Percentiles rank a stretch among this genome's conserved stretches.
Conservation (phyloP, 352 stramenopile species). For the Phytopythium kandeliae region DNA sequence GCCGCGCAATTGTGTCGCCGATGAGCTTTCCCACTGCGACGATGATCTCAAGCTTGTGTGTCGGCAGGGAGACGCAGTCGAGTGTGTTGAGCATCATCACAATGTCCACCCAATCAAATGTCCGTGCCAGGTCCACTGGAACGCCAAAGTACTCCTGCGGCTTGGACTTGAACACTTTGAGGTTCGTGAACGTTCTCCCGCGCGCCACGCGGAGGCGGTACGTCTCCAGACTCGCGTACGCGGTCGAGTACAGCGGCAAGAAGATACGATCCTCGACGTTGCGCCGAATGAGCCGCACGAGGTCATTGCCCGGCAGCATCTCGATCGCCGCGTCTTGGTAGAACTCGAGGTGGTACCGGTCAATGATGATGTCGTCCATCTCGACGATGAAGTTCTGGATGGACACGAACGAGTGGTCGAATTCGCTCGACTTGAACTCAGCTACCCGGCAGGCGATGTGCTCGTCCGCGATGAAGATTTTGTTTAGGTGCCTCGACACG, state of each 20-base stretch:
- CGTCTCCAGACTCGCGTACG: constrained; percentile 56
- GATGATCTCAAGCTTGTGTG: constrained; percentile 81
- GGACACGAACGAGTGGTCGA: constrained; percentile 37
- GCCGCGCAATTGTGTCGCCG: constrained; percentile 37
- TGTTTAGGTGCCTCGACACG: constrained; percentile 65
- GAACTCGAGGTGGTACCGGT: constrained; percentile 52
- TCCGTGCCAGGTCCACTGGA: constrained; percentile 42
- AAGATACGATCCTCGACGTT: constrained; percentile 82
- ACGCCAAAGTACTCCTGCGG: constrained; percentile 58
- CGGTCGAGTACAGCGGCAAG: constrained; percentile 39
- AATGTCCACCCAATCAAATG: constrained; percentile 53
- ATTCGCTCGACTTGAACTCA: constrained; percentile 43
- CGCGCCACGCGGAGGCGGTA: constrained; percentile 26
- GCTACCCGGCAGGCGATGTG: constrained; percentile 41
- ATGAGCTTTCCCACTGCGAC: constrained; percentile 48
- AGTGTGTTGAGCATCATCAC: constrained; percentile 54
- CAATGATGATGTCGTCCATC: constrained; percentile 66
- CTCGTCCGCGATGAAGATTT: constrained; percentile 73
- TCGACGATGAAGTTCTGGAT: constrained; percentile 59
- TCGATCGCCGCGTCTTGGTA: constrained; percentile 59
- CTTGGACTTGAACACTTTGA: constrained; percentile 56
- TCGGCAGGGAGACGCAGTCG: constrained; percentile 73
- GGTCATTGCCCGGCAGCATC: constrained; percentile 63
- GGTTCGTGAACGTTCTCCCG: constrained; percentile 32
- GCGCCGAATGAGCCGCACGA: constrained; percentile 67